These are phyloP conservation scores for Didymella glomerata DNA, from an alignment of 2,329 filamentous ascomycete species.

Conservation along the genomic window DNA sequence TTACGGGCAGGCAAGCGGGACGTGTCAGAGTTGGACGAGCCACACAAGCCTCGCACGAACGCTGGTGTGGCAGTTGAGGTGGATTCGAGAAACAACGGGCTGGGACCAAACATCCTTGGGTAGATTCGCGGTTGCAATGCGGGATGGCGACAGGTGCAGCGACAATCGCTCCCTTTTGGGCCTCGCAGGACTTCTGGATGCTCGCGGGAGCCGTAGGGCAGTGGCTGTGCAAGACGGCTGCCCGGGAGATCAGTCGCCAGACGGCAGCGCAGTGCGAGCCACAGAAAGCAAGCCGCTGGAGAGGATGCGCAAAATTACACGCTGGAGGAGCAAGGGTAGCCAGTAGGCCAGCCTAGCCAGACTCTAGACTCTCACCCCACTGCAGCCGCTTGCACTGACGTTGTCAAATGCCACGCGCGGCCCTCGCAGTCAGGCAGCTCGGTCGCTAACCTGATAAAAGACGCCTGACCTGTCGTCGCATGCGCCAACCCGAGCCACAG, in stretches of 20 bases:
- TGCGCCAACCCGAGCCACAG: constrained; percentile 25
- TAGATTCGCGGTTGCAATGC: constrained; percentile 29
- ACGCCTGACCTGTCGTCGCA: constrained; percentile 42
- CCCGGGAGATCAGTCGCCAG: constrained; percentile 28
- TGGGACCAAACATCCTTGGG: constrained; percentile 35
- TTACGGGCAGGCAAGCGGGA: constrained; percentile 35
- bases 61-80: constrained; percentile 29
- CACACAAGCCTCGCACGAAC: constrained; percentile 37
- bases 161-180: constrained; percentile 46
- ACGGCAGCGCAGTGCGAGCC: constrained; percentile 18
- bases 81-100: constrained; percentile 46
- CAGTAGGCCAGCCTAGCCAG: constrained; percentile 31
- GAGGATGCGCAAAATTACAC: constrained; percentile 32
- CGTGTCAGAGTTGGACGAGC: constrained; percentile 30
- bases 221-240: constrained; percentile 48
- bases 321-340: constrained; percentile 29
- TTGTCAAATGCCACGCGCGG: constrained; percentile 39
- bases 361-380: constrained; percentile 33
- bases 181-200: constrained; percentile 36
- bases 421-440: constrained; percentile 33
- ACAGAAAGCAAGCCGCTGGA: constrained; percentile 25
- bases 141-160: constrained; percentile 43
- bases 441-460: constrained; percentile 49
- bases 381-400: constrained; percentile 27
- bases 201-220: constrained; percentile 42